These are phyloP conservation scores for Bauhinia variegata DNA, from an alignment of 306 rosid genomes.

Conservation along the genomic window DNA sequence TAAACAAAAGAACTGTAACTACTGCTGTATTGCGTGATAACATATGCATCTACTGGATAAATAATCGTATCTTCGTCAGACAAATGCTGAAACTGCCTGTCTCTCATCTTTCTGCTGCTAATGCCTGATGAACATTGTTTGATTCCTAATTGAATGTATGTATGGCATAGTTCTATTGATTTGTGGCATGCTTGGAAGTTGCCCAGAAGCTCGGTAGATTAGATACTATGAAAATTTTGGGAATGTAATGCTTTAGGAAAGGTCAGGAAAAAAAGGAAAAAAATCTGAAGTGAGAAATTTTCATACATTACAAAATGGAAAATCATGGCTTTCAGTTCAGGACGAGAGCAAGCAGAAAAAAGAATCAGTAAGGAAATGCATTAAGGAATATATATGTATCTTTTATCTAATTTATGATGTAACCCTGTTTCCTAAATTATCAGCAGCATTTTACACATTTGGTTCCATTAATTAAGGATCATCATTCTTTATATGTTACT, in stretches of 20 bases:
- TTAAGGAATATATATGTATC: too few species aligned
- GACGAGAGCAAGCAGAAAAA: too few species aligned
- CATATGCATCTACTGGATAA: neutral
- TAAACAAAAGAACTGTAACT: constrained; percentile 6
- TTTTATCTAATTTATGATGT: neutral
- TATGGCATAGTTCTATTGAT: constrained; percentile 28
- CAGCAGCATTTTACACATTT: neutral
- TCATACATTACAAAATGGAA: neutral
- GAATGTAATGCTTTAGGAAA: neutral
- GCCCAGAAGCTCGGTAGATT: neutral
- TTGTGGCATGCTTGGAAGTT: neutral
- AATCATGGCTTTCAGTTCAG: too few species aligned
- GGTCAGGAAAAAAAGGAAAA: too few species aligned
- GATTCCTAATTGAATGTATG: constrained; percentile 10
- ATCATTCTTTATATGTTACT: constrained; percentile 13
- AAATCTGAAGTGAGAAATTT: neutral
- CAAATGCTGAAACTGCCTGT: neutral
- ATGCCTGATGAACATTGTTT: constrained; percentile 1
- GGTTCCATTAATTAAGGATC: neutral
- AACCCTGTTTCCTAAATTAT: neutral
- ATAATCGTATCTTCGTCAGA: neutral
- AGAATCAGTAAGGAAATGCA: too few species aligned
- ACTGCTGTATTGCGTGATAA: neutral
- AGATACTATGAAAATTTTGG: constrained; percentile 3
- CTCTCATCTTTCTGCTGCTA: neutral